A percentile compares a stretch with the other conserved stretches of the same genome.
phyloP scores from a whole-genome alignment of 441 rosid genomes.

The Biscutella auriculata region DNA sequence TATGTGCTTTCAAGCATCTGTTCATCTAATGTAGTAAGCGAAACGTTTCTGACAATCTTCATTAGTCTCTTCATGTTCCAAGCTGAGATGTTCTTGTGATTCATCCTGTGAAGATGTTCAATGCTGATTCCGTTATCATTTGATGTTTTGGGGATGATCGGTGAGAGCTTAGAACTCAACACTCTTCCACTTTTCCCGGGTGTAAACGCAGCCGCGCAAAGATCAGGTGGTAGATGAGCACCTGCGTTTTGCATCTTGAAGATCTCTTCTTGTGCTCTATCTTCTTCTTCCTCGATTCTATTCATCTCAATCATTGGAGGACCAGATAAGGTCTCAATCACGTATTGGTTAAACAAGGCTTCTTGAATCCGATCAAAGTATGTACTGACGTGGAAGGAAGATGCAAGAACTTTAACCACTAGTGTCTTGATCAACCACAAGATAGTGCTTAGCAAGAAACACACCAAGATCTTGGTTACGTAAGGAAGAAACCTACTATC shows the following conservation, averaged over 20 bases:
- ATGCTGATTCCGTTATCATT: conserved; percentile 37
- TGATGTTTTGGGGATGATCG: conserved; percentile 18
- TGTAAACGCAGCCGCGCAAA: conserved; percentile 34
- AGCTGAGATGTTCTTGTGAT: conserved; percentile 42
- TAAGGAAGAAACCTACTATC: too few species aligned
- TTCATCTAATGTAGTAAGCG: conserved; percentile 47
- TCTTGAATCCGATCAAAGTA: conserved; percentile 56
- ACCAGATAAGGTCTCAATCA: conserved; percentile 43
- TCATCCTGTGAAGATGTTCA: conserved; percentile 38
- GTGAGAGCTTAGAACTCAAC: conserved; percentile 25
- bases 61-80: conserved; percentile 55
- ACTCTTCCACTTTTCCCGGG: conserved; percentile 28
- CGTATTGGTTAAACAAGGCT: conserved; percentile 43
- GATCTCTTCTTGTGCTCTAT: conserved; percentile 2
- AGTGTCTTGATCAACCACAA: conserved; percentile 50
- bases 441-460: conserved; percentile 14
- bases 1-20: conserved; percentile 26
- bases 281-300: conserved; percentile 45
- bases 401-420: conserved; percentile 49
- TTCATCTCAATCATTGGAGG: conserved; percentile 41
- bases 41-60: conserved; percentile 38
- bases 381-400: conserved; percentile 53
- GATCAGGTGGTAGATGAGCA: conserved; percentile 45
- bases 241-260: conserved; percentile 16
- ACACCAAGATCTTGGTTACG: conserved; percentile 27